Base-by-base conservation (phyloP, 2,329 filamentous ascomycete genomes). In the Periglandula ipomoeae region DNA sequence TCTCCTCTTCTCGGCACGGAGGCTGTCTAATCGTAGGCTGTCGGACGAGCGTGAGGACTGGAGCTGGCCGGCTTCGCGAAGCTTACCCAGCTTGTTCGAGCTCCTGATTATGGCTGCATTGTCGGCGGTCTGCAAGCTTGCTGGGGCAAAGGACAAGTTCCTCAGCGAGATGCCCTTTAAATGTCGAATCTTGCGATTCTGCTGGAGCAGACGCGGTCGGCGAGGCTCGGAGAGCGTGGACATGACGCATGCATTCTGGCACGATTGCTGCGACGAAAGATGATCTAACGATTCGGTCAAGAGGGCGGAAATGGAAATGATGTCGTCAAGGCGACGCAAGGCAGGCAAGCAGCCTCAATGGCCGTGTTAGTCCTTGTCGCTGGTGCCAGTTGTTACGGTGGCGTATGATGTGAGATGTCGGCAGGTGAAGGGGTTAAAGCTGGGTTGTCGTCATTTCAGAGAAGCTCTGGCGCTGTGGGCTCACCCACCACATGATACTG, bases 161-260 rank as follows among this genome's bases (percentile, higher is more conserved):
- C 91, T 87, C 46, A 96, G 71, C 49, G 87, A 91, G 57, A 97
- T 81, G 56, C 88, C 89, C 59, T 87, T 84, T 4, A 96, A 77
- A 71, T 96, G 90, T 48, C 91, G 83, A 47, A 97, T 75, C 65
- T 85, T 89, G 64, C 89, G 87, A 65, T 95, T 96, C 75, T 93
- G 78, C 17, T 79, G 70, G 26, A 82, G 68, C 53, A 84, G 70
- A 38, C 75, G 70, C 37, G 78, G 75, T 37, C 72, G 69, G 41
- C 66, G 64, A 27, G 62, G 62, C 57, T 68, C 65, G 50, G 63
- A 59, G 51, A 68, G 58, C 52, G 62, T 58, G 42, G 66, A 66
- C 66, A 69, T 69, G 51, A 27, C 24, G 48, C 27, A 35, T 24
- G 49, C 53, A 56, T 56, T 48, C 48, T 52, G 50, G 35, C 30